A percentile compares a stretch with the other conserved stretches of the same genome.
phyloP scores from a whole-genome alignment of 2,329 filamentous ascomycete species.

The Rhinocladiella similis region DNA sequence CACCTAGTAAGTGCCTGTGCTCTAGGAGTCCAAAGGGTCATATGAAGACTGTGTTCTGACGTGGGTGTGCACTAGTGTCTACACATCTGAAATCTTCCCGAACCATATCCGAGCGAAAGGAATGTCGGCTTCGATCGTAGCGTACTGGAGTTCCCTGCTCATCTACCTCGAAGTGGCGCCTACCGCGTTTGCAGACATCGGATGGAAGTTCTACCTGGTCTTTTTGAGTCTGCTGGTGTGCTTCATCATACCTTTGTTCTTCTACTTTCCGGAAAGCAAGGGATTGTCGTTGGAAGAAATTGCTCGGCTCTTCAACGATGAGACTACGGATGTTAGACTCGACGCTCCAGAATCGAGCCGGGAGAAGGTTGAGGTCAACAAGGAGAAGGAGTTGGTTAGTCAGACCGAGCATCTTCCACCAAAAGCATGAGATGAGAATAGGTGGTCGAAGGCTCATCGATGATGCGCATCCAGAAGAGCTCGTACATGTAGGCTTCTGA shows the following conservation, averaged over 20 bases:
- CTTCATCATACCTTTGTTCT: slow-evolving; percentile 61
- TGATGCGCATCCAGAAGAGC: too few species aligned
- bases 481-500: not conserved
- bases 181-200: slow-evolving; percentile 58
- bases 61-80: slow-evolving; percentile 37
- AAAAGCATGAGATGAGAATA: not conserved
- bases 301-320: slow-evolving; percentile 18
- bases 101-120: slow-evolving; percentile 64
- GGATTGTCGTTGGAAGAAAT: slow-evolving; percentile 76
- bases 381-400: not conserved
- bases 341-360: not conserved
- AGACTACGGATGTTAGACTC: not conserved
- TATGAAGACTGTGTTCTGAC: too few species aligned
- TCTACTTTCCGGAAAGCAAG: slow-evolving; percentile 64
- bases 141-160: slow-evolving; percentile 50
- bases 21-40: too few species aligned
- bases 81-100: slow-evolving; percentile 64
- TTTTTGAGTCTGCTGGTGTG: slow-evolving; percentile 69
- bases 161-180: slow-evolving; percentile 34
- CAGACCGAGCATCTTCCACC: not conserved
- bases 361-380: not conserved
- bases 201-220: slow-evolving; percentile 60
- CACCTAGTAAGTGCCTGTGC: slow-evolving; percentile 15
- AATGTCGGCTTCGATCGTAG: slow-evolving; percentile 58
- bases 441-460: too few species aligned